Conservation (phyloP, 768 basidiomycete genomes). For the Suillus clintonianus region DNA sequence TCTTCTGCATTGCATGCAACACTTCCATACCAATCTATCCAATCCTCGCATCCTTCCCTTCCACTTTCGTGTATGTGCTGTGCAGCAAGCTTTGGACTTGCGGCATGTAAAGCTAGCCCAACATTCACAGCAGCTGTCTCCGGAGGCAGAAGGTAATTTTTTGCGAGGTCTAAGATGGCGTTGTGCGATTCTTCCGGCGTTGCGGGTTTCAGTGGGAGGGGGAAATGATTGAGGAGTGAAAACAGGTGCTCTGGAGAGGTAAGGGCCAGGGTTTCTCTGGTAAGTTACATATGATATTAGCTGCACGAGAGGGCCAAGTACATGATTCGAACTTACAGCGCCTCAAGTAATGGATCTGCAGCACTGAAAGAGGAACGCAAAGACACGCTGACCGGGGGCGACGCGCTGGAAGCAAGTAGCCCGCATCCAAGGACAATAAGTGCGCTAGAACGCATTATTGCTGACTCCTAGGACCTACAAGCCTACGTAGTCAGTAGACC, state of each 20-base stretch:
- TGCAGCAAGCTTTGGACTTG: constrained; percentile 81
- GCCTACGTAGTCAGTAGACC: background rate
- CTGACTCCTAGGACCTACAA: background rate
- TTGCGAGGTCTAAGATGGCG: constrained; percentile 39
- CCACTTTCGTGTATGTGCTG: constrained; percentile 18
- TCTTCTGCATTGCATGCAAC: constrained; percentile 68
- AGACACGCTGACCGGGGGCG: constrained; percentile 31
- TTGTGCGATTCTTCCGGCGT: constrained; percentile 53
- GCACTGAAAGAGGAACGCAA: constrained; percentile 30
- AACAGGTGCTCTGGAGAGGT: constrained; percentile 79
- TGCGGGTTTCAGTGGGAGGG: constrained; percentile 45
- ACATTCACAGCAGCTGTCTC: constrained; percentile 61
- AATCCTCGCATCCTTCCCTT: constrained; percentile 58
- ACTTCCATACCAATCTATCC: constrained; percentile 85
- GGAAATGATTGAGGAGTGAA: constrained; percentile 60
- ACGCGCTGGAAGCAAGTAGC: constrained; percentile 19
- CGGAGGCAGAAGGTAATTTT: constrained; percentile 47
- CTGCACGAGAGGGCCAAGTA: background rate
- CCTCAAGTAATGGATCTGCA: constrained; percentile 30
- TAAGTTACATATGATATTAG: background rate
- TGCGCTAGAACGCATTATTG: background rate
- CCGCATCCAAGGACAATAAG: constrained; percentile 8
- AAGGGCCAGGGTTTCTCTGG: constrained; percentile 80
- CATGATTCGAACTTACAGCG: constrained; percentile 23
- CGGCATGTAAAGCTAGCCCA: constrained; percentile 75